Evolutionary conservation across 148 eudicot genomes (phyloP).

Genomic region (Simmondsia chinensis): DNA sequence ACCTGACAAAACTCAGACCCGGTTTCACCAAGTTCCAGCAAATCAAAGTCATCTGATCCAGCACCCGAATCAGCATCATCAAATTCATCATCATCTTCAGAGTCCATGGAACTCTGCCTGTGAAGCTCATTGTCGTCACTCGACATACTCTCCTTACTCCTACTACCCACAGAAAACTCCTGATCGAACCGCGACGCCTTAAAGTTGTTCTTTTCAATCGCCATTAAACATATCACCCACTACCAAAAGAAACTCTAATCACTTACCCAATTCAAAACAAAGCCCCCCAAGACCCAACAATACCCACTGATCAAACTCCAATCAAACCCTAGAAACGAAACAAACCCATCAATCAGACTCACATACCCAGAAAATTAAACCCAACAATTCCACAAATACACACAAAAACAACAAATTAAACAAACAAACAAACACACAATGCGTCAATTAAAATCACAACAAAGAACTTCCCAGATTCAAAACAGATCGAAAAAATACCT

Average conservation of each 20-base stretch:
- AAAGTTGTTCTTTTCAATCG: constrained; percentile 79
- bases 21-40: constrained; percentile 78
- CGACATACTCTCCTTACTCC: constrained; percentile 73
- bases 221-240: constrained; percentile 47
- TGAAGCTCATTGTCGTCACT: constrained; percentile 57
- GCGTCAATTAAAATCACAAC: background rate
- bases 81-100: constrained; percentile 68
- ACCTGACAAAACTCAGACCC: constrained; percentile 90
- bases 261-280: constrained; percentile 3
- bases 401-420: background rate
- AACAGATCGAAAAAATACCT: constrained; percentile 20
- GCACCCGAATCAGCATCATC: constrained; percentile 98
- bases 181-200: constrained; percentile 56
- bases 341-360: background rate
- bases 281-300: constrained; percentile 16
- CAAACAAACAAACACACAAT: background rate
- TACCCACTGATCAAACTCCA: constrained; percentile 2
- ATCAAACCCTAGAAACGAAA: constrained; percentile 11
- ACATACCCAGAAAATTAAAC: background rate
- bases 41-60: constrained; percentile 93
- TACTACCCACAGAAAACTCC: constrained; percentile 51
- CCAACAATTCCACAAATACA: background rate
- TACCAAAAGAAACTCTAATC: background rate
- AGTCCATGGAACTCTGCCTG: constrained; percentile 31
- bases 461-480: background rate